Evolutionary conservation across 495 filamentous ascomycete genomes (phyloP), one percentile per base, ranked within the genome.

Genomic region (Penicillium dipodomyicola): DNA sequence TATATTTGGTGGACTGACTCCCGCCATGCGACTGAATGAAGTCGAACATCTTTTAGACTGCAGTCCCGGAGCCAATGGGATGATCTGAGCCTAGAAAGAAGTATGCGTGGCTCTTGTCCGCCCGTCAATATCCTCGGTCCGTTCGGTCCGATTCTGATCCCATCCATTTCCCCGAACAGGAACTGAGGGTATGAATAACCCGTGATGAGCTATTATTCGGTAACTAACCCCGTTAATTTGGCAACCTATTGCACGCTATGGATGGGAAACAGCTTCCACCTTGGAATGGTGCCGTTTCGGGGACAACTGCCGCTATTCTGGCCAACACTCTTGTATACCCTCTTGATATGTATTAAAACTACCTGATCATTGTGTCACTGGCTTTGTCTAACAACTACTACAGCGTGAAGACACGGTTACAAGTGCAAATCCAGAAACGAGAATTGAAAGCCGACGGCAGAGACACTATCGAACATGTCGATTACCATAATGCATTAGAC

Each of bases 31-130:
- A 47, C 46, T 64, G 3, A 55, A 65, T 37, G 65, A 65, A 43
- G 62, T 61, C 7, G 62, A 67, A 25, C 35, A 62, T 30, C 52
- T 65, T 19, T 45, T 65, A 27, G 59, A 65, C 20, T 65, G 52
- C 47, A 64, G 44, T 35, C 57, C 60, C 0, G 45, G 55, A 2
- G 17, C 39, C 3, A 54, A 51, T 52, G 32, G 22, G 10, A 45
- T 62, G 6, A 37, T 54, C 25, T 62, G 29, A 54, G 23, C 23
- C 23, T 4, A 5, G 23, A 23, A 23, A 4, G 3, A 23, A 23
- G 3, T 23, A 23, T 23, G 23, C 23, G 23, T 23, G 23, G 23
- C 23, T 4, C 23, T 23, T 5, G 23, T 23, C 23, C 23, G 23
- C 23, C 3, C 23, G 23, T 23, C 23, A 23, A 23, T 23, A 4